A percentile compares a stretch with the other conserved stretches of the same genome.
Evolutionary conservation across 2,329 filamentous ascomycete species (phyloP).

Genomic region (Knufia petricola): DNA sequence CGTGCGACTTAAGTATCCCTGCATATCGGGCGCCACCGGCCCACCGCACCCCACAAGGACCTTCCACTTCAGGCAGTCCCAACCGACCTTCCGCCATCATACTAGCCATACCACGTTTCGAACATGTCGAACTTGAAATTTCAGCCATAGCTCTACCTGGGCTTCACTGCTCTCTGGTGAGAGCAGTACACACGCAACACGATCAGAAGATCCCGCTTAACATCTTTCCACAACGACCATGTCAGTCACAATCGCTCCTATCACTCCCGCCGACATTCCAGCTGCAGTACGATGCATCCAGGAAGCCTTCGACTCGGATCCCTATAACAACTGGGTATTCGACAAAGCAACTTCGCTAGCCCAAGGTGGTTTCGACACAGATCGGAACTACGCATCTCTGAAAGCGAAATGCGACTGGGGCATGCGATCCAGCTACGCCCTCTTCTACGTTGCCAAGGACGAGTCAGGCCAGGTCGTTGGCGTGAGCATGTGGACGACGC

Average conservation of each 20-base stretch:
- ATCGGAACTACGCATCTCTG: conserved; percentile 54
- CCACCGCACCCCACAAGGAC: neutral
- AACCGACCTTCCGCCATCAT: neutral
- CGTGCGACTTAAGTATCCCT: too few relatives aligned
- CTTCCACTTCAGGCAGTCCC: neutral
- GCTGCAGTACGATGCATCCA: conserved; percentile 57
- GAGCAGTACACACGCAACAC: too few relatives aligned
- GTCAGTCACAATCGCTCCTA: conserved; percentile 46
- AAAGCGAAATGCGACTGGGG: conserved; percentile 60
- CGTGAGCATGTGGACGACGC: conserved; percentile 63
- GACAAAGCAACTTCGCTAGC: conserved; percentile 27
- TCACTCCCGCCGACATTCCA: conserved; percentile 52
- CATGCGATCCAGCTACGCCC: conserved; percentile 48
- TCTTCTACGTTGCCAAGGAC: conserved; percentile 62
- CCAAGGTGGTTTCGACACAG: conserved; percentile 43
- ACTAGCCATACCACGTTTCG: too few relatives aligned
- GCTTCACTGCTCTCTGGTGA: neutral
- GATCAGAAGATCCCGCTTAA: too few relatives aligned
- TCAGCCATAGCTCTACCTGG: neutral
- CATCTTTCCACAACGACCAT: conserved; percentile 26
- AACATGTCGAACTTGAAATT: too few relatives aligned
- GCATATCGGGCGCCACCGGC: too few relatives aligned
- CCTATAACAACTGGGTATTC: conserved; percentile 58
- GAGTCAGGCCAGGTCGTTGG: conserved; percentile 47
- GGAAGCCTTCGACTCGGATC: conserved; percentile 55